phyloP scores from a whole-genome alignment of 1,284 basidiomycete species.

The Anthracocystis panici-leucophaei region DNA sequence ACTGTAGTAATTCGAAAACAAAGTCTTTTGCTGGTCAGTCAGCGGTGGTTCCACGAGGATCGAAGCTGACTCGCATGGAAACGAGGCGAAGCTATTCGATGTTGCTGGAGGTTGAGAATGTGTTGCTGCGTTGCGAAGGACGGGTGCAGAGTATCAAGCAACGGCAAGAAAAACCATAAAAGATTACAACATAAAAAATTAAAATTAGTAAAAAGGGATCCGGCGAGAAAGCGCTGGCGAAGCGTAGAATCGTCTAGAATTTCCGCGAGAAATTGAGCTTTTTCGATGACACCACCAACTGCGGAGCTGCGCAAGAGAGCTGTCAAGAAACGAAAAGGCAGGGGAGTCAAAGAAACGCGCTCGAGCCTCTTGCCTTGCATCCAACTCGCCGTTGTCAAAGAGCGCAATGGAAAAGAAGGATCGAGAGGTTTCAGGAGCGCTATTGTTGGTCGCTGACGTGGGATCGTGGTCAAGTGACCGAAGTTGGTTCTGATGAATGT shows the following conservation, averaged over 20 bases:
- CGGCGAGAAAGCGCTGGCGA: not conserved
- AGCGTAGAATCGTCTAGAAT: constrained; percentile 35
- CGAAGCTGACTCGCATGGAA: not conserved
- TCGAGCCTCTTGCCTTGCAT: not conserved
- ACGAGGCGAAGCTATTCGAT: not conserved
- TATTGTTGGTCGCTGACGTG: constrained; percentile 10
- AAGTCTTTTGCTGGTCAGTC: not conserved
- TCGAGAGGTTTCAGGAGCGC: constrained; percentile 17
- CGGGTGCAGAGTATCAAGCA: no score
- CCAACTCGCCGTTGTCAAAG: not conserved
- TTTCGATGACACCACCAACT: not conserved
- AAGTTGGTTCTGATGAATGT: not conserved
- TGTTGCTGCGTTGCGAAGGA: not conserved
- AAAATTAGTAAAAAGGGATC: not conserved
- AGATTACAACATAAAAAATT: not conserved
- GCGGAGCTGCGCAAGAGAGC: constrained; percentile 10
- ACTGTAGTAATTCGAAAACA: no score
- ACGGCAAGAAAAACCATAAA: no score
- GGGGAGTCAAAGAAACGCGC: no score
- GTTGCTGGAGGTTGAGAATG: no score
- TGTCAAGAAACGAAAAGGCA: constrained; percentile 16
- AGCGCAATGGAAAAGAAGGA: not conserved
- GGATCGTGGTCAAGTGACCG: not conserved
- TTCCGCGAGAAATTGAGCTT: constrained; percentile 13
- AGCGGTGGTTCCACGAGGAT: not conserved